phyloP scores from a whole-genome alignment of 805 yeast species.

The Hemisphaericaspora nanyangensis region DNA sequence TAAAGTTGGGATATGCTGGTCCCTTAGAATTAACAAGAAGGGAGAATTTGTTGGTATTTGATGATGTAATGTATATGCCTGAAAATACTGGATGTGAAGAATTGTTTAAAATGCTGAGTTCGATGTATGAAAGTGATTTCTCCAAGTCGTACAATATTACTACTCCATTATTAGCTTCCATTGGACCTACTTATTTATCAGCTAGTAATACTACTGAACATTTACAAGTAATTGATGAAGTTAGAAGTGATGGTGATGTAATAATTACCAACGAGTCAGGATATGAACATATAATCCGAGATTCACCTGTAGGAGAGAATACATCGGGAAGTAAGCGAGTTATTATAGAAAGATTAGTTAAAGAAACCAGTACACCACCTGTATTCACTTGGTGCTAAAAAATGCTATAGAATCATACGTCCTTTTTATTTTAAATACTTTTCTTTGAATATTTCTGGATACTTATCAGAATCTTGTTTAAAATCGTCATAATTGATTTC shows the following conservation, averaged over 20 bases:
- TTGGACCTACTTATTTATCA: neutral
- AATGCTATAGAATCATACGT: neutral
- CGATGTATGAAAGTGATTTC: constrained; percentile 5
- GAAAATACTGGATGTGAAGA: constrained; percentile 14
- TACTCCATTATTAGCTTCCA: constrained; percentile 7
- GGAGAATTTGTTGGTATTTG: constrained; percentile 54
- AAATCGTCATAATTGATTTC: constrained; percentile 9
- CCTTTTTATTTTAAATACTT: constrained; percentile 3
- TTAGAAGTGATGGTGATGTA: constrained; percentile 6
- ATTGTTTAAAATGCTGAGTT: constrained; percentile 2
- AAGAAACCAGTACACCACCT: constrained; percentile 53
- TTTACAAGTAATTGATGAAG: constrained; percentile 6
- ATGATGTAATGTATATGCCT: constrained; percentile 60
- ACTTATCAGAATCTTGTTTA: constrained; percentile 8
- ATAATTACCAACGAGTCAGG: constrained; percentile 7
- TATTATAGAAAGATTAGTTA: constrained; percentile 57
- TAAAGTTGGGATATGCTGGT: constrained; percentile 55
- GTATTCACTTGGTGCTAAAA: constrained; percentile 63
- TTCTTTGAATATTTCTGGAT: constrained; percentile 7
- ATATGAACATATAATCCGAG: constrained; percentile 12
- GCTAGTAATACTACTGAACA: neutral
- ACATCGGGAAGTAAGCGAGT: constrained; percentile 22
- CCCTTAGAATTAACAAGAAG: constrained; percentile 64
- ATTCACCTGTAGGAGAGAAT: neutral
- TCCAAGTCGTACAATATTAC: neutral